phyloP scores from a whole-genome alignment of 2,329 filamentous ascomycete genomes.

The Fusarium liriodendri region DNA sequence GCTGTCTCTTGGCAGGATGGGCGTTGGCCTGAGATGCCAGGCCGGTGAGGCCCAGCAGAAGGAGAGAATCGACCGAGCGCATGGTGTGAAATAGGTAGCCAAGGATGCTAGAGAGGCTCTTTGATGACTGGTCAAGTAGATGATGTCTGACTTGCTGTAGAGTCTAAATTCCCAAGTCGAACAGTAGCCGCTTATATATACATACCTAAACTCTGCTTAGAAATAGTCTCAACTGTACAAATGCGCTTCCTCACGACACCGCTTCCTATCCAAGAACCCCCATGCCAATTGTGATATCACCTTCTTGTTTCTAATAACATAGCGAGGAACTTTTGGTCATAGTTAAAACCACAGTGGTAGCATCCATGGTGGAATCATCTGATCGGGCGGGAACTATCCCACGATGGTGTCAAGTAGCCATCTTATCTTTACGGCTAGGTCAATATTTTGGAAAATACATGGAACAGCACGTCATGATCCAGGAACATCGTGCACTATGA shows the following conservation, averaged over 20 bases:
- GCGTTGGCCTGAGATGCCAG: slow-evolving; percentile 47
- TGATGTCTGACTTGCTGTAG: neutral
- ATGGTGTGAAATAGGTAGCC: slow-evolving; percentile 25
- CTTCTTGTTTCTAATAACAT: neutral
- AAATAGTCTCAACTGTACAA: neutral
- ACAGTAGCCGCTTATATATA: neutral
- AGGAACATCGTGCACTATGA: neutral
- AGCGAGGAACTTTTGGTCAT: neutral
- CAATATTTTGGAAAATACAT: neutral
- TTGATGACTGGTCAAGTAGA: neutral
- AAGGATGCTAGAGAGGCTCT: neutral
- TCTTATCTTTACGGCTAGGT: neutral
- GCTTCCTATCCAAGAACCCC: neutral
- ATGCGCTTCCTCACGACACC: neutral
- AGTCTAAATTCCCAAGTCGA: neutral
- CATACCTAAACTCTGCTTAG: neutral
- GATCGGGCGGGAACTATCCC: neutral
- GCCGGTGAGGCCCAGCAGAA: slow-evolving; percentile 49
- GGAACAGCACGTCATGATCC: slow-evolving; percentile 8
- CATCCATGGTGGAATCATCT: neutral
- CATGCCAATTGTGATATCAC: neutral
- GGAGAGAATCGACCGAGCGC: slow-evolving; percentile 44
- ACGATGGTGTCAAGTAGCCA: neutral
- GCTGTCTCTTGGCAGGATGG: slow-evolving; percentile 45
- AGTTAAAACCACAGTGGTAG: neutral